Conservation (phyloP, 106 monocot genomes). For the Dendrobium huoshanense region DNA sequence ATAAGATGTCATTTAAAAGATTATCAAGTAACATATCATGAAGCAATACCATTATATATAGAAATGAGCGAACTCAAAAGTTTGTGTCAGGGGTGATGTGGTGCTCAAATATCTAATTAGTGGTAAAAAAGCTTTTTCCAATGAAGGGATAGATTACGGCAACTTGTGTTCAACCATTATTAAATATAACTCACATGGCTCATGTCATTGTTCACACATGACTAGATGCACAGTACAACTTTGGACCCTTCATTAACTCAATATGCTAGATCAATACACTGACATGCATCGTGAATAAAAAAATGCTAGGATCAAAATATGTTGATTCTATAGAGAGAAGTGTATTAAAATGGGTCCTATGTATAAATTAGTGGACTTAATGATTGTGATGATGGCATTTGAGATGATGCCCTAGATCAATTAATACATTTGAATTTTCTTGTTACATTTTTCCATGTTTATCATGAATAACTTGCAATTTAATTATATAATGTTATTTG, state of each 20-base stretch:
- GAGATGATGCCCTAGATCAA: background rate
- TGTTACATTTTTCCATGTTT: background rate
- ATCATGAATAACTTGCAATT: background rate
- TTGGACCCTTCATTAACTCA: background rate
- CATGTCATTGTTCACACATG: background rate
- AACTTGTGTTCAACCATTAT: background rate
- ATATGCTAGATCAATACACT: background rate
- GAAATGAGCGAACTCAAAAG: background rate
- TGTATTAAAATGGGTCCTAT: background rate
- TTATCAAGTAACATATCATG: background rate
- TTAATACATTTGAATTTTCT: background rate
- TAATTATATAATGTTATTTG: background rate
- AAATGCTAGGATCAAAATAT: background rate
- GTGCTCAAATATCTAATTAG: background rate
- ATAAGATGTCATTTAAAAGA: background rate
- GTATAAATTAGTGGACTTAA: background rate
- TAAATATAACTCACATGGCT: background rate
- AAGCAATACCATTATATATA: background rate
- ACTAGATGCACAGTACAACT: background rate
- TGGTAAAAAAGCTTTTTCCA: background rate
- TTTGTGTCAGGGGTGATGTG: background rate
- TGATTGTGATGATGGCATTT: background rate
- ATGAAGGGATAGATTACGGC: background rate
- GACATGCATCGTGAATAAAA: background rate
- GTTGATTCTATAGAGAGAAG: background rate